Evolutionary conservation across 345 rosid genomes (phyloP).

Genomic region (Mercurialis annua): DNA sequence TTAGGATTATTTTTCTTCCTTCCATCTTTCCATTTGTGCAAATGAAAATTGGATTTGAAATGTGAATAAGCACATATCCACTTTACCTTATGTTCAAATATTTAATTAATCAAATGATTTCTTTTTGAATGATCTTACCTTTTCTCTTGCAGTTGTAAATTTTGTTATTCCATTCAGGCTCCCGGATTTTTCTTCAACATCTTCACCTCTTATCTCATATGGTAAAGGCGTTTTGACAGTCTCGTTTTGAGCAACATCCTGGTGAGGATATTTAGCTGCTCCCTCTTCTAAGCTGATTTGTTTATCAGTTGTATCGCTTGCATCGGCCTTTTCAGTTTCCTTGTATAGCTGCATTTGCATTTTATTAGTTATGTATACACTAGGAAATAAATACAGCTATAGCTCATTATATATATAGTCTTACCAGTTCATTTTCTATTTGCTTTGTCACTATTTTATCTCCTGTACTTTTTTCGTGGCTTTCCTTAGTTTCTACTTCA

Average conservation of each 20-base stretch:
- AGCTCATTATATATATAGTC: constrained; percentile 4
- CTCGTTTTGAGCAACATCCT: constrained; percentile 22
- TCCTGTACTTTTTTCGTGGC: constrained; percentile 18
- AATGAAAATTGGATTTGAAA: no score
- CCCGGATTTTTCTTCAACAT: constrained; percentile 17
- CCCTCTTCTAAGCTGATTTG: constrained; percentile 23
- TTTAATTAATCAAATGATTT: no score
- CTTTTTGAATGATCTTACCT: constrained; percentile 51
- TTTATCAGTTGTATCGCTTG: constrained; percentile 20
- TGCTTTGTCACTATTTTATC: constrained; percentile 13
- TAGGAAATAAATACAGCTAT: background rate
- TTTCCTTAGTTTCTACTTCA: constrained; percentile 28
- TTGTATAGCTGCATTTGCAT: constrained; percentile 11
- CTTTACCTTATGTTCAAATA: no score
- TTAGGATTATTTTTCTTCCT: no score
- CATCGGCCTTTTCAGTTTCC: constrained; percentile 18
- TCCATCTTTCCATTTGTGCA: no score
- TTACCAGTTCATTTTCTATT: constrained; percentile 36
- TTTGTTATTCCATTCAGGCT: constrained; percentile 26
- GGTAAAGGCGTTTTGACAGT: constrained; percentile 20
- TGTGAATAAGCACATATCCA: no score
- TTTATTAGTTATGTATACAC: background rate
- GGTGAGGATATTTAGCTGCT: constrained; percentile 18
- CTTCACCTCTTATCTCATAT: constrained; percentile 16
- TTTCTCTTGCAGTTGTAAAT: constrained; percentile 16